Conservation (phyloP, 192 early-diverging fungal species). For the Backusella australiensis region DNA sequence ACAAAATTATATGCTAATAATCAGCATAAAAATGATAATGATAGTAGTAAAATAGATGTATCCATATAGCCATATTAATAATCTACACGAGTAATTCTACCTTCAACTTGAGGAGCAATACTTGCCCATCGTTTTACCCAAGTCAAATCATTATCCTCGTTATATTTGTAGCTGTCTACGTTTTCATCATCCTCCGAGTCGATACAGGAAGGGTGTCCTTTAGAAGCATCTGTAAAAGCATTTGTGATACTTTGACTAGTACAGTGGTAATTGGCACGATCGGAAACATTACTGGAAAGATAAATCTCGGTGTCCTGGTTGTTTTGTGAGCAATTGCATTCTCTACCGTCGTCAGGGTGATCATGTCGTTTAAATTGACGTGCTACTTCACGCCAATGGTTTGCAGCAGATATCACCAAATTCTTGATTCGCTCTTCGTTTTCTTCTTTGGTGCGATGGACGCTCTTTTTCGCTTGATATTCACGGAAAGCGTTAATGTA, state of each 20-base stretch:
- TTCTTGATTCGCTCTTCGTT: constrained; percentile 15
- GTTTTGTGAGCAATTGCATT: neutral
- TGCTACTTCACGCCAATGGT: constrained; percentile 17
- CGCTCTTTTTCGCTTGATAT: constrained; percentile 18
- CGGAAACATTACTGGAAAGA: neutral
- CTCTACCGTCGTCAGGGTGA: neutral
- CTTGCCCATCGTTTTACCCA: constrained; percentile 57
- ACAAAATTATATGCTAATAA: neutral
- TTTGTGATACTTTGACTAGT: constrained; percentile 15
- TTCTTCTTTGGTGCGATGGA: neutral
- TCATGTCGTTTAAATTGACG: constrained; percentile 4
- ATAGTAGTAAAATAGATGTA: neutral
- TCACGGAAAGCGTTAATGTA: constrained; percentile 54
- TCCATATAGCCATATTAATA: neutral
- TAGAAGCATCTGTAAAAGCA: constrained; percentile 21
- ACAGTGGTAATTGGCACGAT: constrained; percentile 10
- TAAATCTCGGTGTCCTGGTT: neutral
- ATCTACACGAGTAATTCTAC: constrained; percentile 43
- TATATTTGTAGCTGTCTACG: constrained; percentile 32
- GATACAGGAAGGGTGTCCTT: constrained; percentile 31
- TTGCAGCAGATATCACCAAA: neutral
- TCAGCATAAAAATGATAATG: neutral
- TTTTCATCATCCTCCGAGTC: constrained; percentile 41
- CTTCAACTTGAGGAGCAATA: constrained; percentile 51
- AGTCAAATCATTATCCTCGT: neutral